Evolutionary conservation across 1,284 basidiomycete genomes (phyloP).

Genomic region (Vanrija humicola): DNA sequence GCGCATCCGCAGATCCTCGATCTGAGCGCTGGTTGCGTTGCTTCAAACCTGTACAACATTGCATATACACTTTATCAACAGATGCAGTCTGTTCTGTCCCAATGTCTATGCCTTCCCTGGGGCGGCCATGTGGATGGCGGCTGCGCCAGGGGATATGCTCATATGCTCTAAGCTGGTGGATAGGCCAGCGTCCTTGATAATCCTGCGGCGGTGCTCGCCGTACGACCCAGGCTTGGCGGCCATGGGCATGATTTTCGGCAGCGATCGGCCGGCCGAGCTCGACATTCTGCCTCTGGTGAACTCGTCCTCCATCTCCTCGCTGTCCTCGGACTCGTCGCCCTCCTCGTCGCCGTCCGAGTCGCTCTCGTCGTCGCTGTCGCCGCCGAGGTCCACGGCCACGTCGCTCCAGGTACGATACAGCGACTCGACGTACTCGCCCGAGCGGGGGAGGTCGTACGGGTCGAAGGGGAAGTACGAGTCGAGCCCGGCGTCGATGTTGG

Average conservation of each 20-base stretch:
- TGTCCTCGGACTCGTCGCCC: constrained; percentile 56
- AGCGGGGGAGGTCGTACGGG: constrained; percentile 79
- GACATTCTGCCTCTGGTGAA: neutral
- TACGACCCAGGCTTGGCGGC: constrained; percentile 12
- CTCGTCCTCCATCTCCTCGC: constrained; percentile 10
- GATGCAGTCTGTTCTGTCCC: neutral
- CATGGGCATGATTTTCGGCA: neutral
- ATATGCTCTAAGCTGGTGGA: constrained; percentile 41
- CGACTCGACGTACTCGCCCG: constrained; percentile 50
- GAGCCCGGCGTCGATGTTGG: constrained; percentile 63
- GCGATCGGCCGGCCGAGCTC: neutral
- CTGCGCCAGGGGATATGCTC: constrained; percentile 35
- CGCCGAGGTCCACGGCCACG: constrained; percentile 47
- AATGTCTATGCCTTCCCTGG: neutral
- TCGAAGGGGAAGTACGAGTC: constrained; percentile 99
- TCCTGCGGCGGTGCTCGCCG: constrained; percentile 8
- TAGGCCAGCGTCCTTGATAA: constrained; percentile 30
- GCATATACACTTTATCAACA: constrained; percentile 4
- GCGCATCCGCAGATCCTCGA: constrained; percentile 28
- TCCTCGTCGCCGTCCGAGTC: constrained; percentile 28
- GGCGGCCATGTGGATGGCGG: too few species aligned
- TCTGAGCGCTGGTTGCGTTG: neutral
- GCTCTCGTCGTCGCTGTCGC: constrained; percentile 43
- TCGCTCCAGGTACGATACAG: constrained; percentile 57
- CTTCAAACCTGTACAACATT: constrained; percentile 7